Conservation (phyloP, 768 basidiomycete genomes). For the Inosperma sp. region DNA sequence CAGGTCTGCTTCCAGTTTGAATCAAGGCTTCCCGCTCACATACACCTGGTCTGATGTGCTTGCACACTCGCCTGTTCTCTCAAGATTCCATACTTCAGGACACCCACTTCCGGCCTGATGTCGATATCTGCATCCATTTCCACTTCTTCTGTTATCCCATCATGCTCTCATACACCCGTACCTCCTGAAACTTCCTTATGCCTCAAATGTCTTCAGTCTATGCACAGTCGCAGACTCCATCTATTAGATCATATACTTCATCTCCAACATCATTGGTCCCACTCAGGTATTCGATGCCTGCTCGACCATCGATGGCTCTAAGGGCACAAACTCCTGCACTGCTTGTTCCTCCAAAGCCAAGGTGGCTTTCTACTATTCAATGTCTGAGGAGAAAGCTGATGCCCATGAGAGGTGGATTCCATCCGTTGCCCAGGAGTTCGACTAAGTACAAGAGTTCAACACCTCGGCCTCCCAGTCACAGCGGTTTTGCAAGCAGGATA, state of each 20-base stretch:
- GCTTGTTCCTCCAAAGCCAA: constrained; percentile 27
- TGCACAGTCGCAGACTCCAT: constrained; percentile 30
- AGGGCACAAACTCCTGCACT: constrained; percentile 28
- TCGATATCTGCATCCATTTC: constrained; percentile 10
- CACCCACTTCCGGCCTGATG: constrained; percentile 23
- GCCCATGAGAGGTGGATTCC: constrained; percentile 67
- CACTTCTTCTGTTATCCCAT: constrained; percentile 19
- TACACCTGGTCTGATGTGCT: constrained; percentile 34
- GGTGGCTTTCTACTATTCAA: constrained; percentile 39
- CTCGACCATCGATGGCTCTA: constrained; percentile 16
- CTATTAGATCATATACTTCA: constrained; percentile 30
- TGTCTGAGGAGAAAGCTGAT: constrained; percentile 62
- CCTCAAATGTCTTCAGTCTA: constrained; percentile 23
- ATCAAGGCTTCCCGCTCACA: constrained; percentile 39
- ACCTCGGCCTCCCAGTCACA: constrained; percentile 8
- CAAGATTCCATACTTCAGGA: constrained; percentile 24
- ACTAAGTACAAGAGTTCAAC: constrained; percentile 17
- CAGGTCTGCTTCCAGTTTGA: constrained; percentile 54
- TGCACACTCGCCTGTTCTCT: constrained; percentile 25
- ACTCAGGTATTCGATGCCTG: constrained; percentile 23
- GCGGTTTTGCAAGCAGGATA: background rate
- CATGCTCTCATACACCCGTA: constrained; percentile 41
- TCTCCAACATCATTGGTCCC: constrained; percentile 19
- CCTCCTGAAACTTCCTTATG: constrained; percentile 30
- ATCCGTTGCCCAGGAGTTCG: constrained; percentile 22